Conservation (phyloP, 768 basidiomycete genomes). For the Panaeolus cyanescens region DNA sequence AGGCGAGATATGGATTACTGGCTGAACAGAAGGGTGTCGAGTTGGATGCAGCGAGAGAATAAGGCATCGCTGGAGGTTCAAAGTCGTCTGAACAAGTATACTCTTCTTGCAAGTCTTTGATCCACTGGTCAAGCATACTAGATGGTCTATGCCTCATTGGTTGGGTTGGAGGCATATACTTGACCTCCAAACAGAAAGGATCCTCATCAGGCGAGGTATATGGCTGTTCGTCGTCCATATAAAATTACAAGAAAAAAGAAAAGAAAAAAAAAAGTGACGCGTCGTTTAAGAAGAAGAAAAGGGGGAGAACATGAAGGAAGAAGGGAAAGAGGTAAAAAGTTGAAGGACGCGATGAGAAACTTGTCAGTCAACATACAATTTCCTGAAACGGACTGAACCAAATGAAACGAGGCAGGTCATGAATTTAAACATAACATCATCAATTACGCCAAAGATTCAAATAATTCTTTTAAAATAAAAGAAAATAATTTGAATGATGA, state of each 20-base stretch:
- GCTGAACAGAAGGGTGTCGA: constrained; percentile 20
- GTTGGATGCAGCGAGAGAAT: constrained; percentile 2
- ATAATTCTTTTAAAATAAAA: constrained; percentile 45
- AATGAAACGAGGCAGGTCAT: constrained; percentile 35
- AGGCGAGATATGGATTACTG: constrained; percentile 41
- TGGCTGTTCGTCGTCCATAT: constrained; percentile 35
- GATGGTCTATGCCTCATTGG: constrained; percentile 31
- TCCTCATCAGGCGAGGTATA: constrained; percentile 56
- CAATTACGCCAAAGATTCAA: constrained; percentile 14
- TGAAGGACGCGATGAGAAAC: constrained; percentile 25
- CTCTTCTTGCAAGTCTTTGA: constrained; percentile 44
- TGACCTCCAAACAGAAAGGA: constrained; percentile 42
- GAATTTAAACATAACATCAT: constrained; percentile 12
- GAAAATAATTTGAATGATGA: constrained; percentile 70
- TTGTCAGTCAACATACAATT: constrained; percentile 27
- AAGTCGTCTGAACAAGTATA: background rate
- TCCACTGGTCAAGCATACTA: constrained; percentile 58
- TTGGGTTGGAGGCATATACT: constrained; percentile 17
- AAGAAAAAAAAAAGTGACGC: constrained; percentile 5
- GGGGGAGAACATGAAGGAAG: constrained; percentile 12
- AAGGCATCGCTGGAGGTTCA: background rate
- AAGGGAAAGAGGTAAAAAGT: constrained; percentile 15
- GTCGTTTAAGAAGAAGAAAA: background rate
- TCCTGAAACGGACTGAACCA: constrained; percentile 32
- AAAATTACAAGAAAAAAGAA: constrained; percentile 5